phyloP scores from a whole-genome alignment of 2,329 filamentous ascomycete genomes.

The Parastagonospora avenae region DNA sequence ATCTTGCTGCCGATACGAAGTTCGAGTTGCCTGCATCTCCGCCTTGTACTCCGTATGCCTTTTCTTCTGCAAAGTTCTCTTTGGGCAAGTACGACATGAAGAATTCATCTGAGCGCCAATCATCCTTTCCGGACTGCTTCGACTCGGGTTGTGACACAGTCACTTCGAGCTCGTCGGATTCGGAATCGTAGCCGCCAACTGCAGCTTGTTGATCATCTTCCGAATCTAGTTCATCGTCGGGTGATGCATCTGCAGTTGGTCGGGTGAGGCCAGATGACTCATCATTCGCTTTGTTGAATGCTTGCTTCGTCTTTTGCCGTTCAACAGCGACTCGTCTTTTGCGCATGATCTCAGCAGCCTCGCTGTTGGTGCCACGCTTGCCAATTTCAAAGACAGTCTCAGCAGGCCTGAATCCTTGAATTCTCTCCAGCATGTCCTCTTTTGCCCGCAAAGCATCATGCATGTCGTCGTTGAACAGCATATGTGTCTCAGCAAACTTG shows the following conservation, averaged over 20 bases:
- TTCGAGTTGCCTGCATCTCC: conserved; percentile 66
- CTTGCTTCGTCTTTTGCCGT: conserved; percentile 55
- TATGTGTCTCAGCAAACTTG: conserved; percentile 75
- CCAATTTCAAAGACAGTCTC: conserved; percentile 98
- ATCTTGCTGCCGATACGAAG: conserved; percentile 87
- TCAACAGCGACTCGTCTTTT: conserved; percentile 72
- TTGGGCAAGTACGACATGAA: conserved; percentile 97
- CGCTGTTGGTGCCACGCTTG: conserved; percentile 65
- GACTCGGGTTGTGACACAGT: conserved; percentile 51
- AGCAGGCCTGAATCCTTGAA: conserved; percentile 84
- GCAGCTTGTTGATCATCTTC: conserved; percentile 44
- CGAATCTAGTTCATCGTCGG: conserved; percentile 32
- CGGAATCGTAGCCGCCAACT: conserved; percentile 48
- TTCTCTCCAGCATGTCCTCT: conserved; percentile 83
- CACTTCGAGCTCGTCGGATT: conserved; percentile 60
- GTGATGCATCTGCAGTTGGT: conserved; percentile 9
- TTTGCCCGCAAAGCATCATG: conserved; percentile 70
- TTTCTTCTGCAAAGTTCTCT: conserved; percentile 83
- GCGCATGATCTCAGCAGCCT: conserved; percentile 77
- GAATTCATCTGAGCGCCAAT: conserved; percentile 83
- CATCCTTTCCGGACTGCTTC: conserved; percentile 42
- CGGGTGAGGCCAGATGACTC: conserved; percentile 10
- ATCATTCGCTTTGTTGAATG: conserved; percentile 44
- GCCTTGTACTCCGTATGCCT: conserved; percentile 90
- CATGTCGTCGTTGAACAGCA: conserved; percentile 69